Evolutionary conservation across 768 basidiomycete genomes (phyloP).

Genomic region (Arthromyces matolae): DNA sequence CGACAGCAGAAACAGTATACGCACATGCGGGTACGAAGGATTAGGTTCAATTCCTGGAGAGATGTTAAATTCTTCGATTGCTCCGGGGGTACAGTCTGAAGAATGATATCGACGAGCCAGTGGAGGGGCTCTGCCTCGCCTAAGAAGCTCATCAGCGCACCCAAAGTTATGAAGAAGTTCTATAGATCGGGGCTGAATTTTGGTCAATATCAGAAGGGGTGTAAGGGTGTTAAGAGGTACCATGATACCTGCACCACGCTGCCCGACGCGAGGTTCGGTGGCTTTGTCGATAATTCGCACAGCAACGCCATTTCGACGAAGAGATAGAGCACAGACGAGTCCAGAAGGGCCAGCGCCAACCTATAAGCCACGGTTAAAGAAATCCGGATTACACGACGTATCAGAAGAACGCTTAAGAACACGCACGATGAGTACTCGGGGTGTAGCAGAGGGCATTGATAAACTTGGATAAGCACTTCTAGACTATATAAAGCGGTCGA

Average conservation of each 20-base stretch:
- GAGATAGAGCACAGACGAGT: slow-evolving; percentile 38
- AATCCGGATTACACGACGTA: not conserved
- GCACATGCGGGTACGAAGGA: slow-evolving; percentile 32
- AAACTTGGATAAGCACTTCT: not conserved
- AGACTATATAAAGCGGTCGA: slow-evolving; percentile 9
- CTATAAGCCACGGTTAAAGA: slow-evolving; percentile 21
- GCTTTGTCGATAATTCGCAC: slow-evolving; percentile 52
- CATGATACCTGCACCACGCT: slow-evolving; percentile 38
- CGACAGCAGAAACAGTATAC: slow-evolving; percentile 1
- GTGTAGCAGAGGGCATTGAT: slow-evolving; percentile 3
- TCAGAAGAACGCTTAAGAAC: too few species aligned
- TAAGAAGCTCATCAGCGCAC: slow-evolving; percentile 33
- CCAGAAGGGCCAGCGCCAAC: slow-evolving; percentile 48
- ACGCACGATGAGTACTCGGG: slow-evolving; percentile 24
- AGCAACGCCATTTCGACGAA: slow-evolving; percentile 41
- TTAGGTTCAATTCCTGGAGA: slow-evolving; percentile 25
- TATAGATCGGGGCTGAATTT: slow-evolving; percentile 39
- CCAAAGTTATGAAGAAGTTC: slow-evolving; percentile 41
- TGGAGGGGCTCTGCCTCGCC: slow-evolving; percentile 22
- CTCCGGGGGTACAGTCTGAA: slow-evolving; percentile 25
- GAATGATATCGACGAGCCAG: slow-evolving; percentile 33
- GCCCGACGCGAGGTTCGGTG: slow-evolving; percentile 29
- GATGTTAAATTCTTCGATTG: slow-evolving; percentile 31
- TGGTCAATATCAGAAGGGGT: not conserved
- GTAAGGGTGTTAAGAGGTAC: slow-evolving; percentile 15